phyloP scores from a whole-genome alignment of 768 basidiomycete species.

The Macrocybe gigantea region DNA sequence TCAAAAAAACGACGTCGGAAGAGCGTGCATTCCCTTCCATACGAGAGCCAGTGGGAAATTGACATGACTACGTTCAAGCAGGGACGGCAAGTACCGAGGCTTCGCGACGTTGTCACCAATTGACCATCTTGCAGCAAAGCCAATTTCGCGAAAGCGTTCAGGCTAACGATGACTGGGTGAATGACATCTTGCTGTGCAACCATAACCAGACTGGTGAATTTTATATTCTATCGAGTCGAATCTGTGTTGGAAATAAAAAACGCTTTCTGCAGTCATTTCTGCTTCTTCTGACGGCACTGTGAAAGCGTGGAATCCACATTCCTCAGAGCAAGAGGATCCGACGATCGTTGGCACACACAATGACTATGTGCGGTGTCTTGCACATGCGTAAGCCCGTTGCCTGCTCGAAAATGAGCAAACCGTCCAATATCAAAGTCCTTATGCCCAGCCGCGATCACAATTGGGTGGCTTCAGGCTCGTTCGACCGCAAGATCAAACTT shows the following conservation, averaged over 20 bases:
- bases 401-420: background rate
- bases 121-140: conserved; percentile 32
- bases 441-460: conserved; percentile 61
- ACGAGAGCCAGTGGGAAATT: conserved; percentile 78
- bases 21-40: conserved; percentile 38
- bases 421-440: conserved; percentile 1
- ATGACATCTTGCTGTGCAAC: conserved; percentile 89
- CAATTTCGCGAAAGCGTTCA: conserved; percentile 87
- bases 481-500: conserved; percentile 89
- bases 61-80: conserved; percentile 47
- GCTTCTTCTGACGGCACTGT: conserved; percentile 95
- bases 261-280: conserved; percentile 57
- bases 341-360: conserved; percentile 63
- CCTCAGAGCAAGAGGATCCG: conserved; percentile 51
- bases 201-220: conserved; percentile 77
- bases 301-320: conserved; percentile 90
- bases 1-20: conserved; percentile 27
- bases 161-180: conserved; percentile 93
- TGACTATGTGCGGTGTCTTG: conserved; percentile 84
- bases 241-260: background rate
- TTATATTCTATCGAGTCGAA: background rate
- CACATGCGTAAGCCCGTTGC: conserved; percentile 50
- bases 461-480: conserved; percentile 91
- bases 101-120: background rate
- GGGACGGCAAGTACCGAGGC: conserved; percentile 36